A percentile compares a stretch with the other conserved stretches of the same genome.
Conservation (phyloP, 2,329 filamentous ascomycete genomes). For the Hymenoscyphus infarciens region DNA sequence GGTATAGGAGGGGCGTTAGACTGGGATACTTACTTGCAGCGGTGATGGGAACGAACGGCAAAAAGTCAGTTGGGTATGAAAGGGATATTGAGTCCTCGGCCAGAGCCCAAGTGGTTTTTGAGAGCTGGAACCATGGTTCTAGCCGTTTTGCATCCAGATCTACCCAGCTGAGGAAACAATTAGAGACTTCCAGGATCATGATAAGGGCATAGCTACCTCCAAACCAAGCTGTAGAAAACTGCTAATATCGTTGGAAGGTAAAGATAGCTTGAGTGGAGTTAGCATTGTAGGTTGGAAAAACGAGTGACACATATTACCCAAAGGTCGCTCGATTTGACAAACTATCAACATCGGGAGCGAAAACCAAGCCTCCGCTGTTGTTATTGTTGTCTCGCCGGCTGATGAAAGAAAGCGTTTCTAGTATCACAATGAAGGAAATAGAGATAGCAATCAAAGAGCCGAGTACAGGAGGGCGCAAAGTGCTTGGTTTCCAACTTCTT, state of each 20-base stretch:
- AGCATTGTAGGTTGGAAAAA: too few species aligned
- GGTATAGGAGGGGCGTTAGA: background rate
- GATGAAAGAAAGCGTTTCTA: slow-evolving; percentile 44
- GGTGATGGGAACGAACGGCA: slow-evolving; percentile 42
- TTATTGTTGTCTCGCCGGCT: slow-evolving; percentile 17
- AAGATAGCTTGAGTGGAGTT: slow-evolving; percentile 23
- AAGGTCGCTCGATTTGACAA: slow-evolving; percentile 40
- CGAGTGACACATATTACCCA: too few species aligned
- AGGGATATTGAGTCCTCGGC: slow-evolving; percentile 48
- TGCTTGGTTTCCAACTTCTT: slow-evolving; percentile 37
- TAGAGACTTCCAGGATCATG: background rate
- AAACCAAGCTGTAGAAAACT: slow-evolving; percentile 52
- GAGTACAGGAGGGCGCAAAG: slow-evolving; percentile 39
- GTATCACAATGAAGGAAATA: slow-evolving; percentile 39
- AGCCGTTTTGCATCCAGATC: slow-evolving; percentile 56
- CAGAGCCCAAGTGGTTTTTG: slow-evolving; percentile 41
- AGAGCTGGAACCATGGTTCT: slow-evolving; percentile 59
- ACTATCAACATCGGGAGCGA: slow-evolving; percentile 26
- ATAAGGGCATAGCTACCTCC: slow-evolving; percentile 34
- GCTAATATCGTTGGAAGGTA: slow-evolving; percentile 53
- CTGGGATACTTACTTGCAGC: slow-evolving; percentile 30
- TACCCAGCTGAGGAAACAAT: slow-evolving; percentile 43
- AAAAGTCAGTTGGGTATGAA: slow-evolving; percentile 50
- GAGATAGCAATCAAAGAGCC: slow-evolving; percentile 38
- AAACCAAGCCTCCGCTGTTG: slow-evolving; percentile 39